A percentile compares a stretch with the other conserved stretches of the same genome.
phyloP scores from a whole-genome alignment of 495 filamentous ascomycete genomes.

The Penicilliopsis zonata region DNA sequence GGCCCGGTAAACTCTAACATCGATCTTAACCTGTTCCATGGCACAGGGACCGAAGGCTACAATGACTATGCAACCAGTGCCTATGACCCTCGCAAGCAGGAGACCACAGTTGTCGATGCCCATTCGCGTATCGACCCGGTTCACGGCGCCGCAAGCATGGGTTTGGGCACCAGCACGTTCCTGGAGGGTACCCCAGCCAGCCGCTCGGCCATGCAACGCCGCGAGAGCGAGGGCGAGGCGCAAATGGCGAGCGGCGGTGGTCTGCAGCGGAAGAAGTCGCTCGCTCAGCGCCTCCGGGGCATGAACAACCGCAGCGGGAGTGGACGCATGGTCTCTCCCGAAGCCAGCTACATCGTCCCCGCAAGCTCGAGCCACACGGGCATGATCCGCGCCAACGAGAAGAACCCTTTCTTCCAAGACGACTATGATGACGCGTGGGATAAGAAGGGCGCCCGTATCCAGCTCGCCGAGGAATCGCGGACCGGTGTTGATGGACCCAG shows the following conservation, averaged over 20 bases:
- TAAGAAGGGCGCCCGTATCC: conserved; percentile 51
- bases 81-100: conserved; percentile 22
- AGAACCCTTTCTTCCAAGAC: conserved; percentile 83
- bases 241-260: conserved; percentile 41
- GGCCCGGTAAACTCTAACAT: conserved; percentile 75
- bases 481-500: conserved; percentile 25
- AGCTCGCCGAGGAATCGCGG: conserved; percentile 35
- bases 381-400: conserved; percentile 34
- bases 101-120: conserved; percentile 44
- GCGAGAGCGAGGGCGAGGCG: conserved; percentile 51
- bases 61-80: conserved; percentile 53
- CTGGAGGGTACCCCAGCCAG: conserved; percentile 89
- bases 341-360: conserved; percentile 31
- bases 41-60: conserved; percentile 72
- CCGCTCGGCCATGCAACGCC: conserved; percentile 66
- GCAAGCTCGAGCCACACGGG: conserved; percentile 18
- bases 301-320: conserved; percentile 45
- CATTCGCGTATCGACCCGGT: conserved; percentile 52
- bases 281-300: conserved; percentile 73
- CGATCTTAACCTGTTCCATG: conserved; percentile 74
- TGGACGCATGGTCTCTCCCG: conserved; percentile 37
- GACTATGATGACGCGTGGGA: conserved; percentile 70
- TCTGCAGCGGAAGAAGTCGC: conserved; percentile 79
- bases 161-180: conserved; percentile 91
- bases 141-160: conserved; percentile 72